These are phyloP conservation scores for Farysia itapuensis DNA, from an alignment of 1,284 basidiomycete genomes.

Conservation along the genomic window DNA sequence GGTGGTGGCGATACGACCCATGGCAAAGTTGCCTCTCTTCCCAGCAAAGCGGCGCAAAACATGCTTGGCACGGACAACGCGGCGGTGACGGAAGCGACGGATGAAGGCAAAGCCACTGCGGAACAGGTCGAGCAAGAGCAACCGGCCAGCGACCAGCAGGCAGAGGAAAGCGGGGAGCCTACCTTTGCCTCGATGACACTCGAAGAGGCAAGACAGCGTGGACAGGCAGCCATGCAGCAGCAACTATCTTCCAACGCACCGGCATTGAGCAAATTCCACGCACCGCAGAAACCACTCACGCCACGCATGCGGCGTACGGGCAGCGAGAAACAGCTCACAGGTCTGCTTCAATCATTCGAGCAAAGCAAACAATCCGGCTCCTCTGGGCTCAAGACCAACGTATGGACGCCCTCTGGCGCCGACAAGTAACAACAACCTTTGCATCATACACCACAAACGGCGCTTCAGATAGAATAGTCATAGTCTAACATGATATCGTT, in stretches of 20 bases:
- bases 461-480: too few relatives aligned
- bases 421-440: too few relatives aligned
- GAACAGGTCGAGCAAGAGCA: conserved; percentile 1
- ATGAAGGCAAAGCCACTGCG: conserved; percentile 2
- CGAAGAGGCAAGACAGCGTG: conserved; percentile 42
- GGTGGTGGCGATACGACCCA: too few relatives aligned
- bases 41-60: conserved; percentile 21
- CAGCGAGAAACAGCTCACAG: conserved; percentile 34
- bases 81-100: conserved; percentile 17
- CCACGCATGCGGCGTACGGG: conserved; percentile 38
- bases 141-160: neutral
- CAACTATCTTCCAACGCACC: conserved; percentile 43
- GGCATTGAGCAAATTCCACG: conserved; percentile 42
- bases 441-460: too few relatives aligned
- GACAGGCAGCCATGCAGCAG: conserved; percentile 42
- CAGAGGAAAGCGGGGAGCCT: neutral
- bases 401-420: conserved; percentile 41
- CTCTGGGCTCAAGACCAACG: conserved; percentile 30
- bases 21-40: too few relatives aligned
- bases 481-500: too few relatives aligned
- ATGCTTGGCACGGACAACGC: conserved; percentile 28
- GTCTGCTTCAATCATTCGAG: conserved; percentile 33
- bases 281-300: conserved; percentile 37
- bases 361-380: conserved; percentile 31
- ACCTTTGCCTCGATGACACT: conserved; percentile 42